phyloP scores from a whole-genome alignment of 495 filamentous ascomycete genomes.

The Bombardia bombarda region DNA sequence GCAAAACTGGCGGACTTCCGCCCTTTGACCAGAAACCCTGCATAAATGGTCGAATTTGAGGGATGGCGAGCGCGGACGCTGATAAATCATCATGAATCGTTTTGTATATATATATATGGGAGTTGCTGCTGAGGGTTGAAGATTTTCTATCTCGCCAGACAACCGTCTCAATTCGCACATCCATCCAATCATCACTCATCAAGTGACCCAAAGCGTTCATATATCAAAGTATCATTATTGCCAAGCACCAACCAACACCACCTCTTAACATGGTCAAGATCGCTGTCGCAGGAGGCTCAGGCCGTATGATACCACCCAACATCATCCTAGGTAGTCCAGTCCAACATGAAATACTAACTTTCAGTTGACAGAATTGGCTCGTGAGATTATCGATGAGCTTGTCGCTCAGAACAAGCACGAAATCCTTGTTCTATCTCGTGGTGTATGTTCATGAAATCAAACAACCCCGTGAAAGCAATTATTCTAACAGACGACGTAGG shows the following conservation, averaged over 20 bases:
- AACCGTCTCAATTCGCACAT: too few species aligned
- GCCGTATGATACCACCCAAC: slow-evolving; percentile 29
- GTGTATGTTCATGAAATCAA: background rate
- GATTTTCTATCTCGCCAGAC: too few species aligned
- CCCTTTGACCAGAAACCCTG: too few species aligned
- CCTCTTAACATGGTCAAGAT: slow-evolving; percentile 52
- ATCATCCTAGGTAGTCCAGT: background rate
- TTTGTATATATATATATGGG: too few species aligned
- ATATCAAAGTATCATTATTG: background rate
- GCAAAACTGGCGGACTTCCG: too few species aligned
- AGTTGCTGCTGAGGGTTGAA: too few species aligned
- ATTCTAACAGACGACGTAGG: background rate
- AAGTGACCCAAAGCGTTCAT: background rate
- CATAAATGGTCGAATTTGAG: too few species aligned
- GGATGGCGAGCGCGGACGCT: too few species aligned
- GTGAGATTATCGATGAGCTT: slow-evolving; percentile 47
- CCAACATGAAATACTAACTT: background rate
- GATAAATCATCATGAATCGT: too few species aligned
- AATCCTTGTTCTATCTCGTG: slow-evolving; percentile 39
- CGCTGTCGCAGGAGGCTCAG: slow-evolving; percentile 45
- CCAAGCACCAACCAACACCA: background rate
- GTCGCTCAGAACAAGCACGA: slow-evolving; percentile 44
- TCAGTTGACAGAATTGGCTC: slow-evolving; percentile 38
- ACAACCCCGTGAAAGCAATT: background rate
- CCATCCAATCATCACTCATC: background rate